Evolutionary conservation across 208 protist genomes (phyloP).

Genomic region (Acanthamoeba sp.): DNA sequence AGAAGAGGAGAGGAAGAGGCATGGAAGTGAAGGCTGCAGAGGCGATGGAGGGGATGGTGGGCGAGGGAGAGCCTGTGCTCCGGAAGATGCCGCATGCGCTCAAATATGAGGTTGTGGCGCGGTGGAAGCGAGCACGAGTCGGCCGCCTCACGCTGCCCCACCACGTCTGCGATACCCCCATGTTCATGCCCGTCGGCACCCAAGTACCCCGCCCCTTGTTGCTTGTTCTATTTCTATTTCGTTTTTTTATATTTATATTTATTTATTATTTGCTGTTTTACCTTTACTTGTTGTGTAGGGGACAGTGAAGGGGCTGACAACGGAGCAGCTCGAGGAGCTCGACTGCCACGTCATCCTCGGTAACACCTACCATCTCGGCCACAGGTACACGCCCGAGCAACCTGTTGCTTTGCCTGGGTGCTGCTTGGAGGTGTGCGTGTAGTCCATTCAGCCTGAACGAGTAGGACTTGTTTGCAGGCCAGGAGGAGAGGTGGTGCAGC

Average conservation of each 20-base stretch:
- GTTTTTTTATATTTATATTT: no score
- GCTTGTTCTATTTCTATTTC: neutral
- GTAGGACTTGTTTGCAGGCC: no score
- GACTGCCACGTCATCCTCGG: constrained; percentile 97
- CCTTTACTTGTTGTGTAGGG: constrained; percentile 86
- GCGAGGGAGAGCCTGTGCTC: neutral
- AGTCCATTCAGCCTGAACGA: no score
- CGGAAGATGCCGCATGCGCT: constrained; percentile 70
- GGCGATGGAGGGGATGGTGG: neutral
- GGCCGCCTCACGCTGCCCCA: constrained; percentile 89
- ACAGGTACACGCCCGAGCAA: constrained; percentile 79
- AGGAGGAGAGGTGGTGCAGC: constrained; percentile 87
- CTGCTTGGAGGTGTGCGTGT: no score
- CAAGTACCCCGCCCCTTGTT: constrained; percentile 83
- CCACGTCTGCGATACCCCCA: constrained; percentile 91
- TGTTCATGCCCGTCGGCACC: constrained; percentile 99
- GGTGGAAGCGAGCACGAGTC: constrained; percentile 60
- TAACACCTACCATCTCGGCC: constrained; percentile 99
- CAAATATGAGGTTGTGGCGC: constrained; percentile 73
- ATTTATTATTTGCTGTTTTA: neutral
- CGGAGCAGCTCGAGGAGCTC: constrained; percentile 93
- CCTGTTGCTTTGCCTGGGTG: neutral
- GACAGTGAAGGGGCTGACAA: constrained; percentile 96
- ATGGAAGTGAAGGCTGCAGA: neutral
- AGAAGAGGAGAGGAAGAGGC: neutral